phyloP scores from a whole-genome alignment of 192 early-diverging fungal species.

The Lobosporangium transversale region DNA sequence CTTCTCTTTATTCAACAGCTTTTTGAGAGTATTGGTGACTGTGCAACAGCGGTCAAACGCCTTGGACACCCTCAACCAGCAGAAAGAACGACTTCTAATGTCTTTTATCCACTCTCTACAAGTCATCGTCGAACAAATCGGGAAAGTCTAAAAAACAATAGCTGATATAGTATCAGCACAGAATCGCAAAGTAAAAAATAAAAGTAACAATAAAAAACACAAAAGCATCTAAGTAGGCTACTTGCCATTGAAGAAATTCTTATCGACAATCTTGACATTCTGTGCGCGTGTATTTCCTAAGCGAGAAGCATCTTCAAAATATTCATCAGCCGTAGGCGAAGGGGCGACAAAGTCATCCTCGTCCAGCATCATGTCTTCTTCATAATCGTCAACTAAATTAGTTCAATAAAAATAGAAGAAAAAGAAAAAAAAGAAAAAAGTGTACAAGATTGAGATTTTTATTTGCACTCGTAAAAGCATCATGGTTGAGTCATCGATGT shows the following conservation, averaged over 20 bases:
- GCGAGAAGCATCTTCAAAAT: conserved; percentile 22
- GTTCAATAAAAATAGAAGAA: background rate
- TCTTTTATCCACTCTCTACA: background rate
- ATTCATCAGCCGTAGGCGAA: conserved; percentile 36
- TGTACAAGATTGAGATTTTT: background rate
- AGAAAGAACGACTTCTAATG: too few species aligned
- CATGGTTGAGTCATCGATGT: too few species aligned
- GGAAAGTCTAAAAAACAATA: conserved; percentile 35
- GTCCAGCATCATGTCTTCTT: conserved; percentile 45
- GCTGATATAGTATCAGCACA: too few species aligned
- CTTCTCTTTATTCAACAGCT: too few species aligned
- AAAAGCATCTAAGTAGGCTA: background rate
- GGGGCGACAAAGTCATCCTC: conserved; percentile 36
- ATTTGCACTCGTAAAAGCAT: too few species aligned
- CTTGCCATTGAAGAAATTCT: conserved; percentile 45
- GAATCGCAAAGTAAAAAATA: background rate
- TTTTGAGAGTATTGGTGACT: too few species aligned
- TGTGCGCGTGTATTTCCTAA: conserved; percentile 10
- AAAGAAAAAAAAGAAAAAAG: background rate
- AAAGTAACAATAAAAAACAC: background rate
- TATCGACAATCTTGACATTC: conserved; percentile 31
- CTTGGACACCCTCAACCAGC: too few species aligned
- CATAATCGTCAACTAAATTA: conserved; percentile 29
- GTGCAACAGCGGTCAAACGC: too few species aligned
- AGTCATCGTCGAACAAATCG: conserved; percentile 39